Percentiles rank a stretch among this genome's conserved stretches.
Conservation (phyloP, 1,139 yeast species). For the Pichia sp. region DNA sequence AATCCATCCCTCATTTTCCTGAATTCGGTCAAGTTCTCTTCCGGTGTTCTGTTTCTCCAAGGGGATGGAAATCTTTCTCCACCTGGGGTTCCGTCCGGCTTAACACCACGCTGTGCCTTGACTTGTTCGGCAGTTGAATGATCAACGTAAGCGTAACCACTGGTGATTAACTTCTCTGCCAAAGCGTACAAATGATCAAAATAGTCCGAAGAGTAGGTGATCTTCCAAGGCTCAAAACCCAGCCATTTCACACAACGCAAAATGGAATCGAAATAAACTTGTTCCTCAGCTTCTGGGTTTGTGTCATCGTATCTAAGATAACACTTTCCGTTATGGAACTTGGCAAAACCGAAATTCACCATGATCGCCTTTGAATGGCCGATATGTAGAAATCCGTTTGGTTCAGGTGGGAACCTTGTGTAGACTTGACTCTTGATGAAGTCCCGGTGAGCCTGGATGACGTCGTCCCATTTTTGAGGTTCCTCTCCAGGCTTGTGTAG, state of each 20-base stretch:
- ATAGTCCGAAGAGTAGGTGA: constrained; percentile 95
- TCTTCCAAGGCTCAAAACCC: constrained; percentile 87
- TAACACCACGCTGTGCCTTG: constrained; percentile 83
- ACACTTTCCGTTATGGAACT: constrained; percentile 78
- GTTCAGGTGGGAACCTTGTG: constrained; percentile 98
- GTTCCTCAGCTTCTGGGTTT: constrained; percentile 98
- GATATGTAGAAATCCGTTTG: constrained; percentile 93
- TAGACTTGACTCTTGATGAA: constrained; percentile 77
- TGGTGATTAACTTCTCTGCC: constrained; percentile 72
- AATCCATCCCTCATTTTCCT: constrained; percentile 88
- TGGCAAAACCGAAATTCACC: constrained; percentile 94
- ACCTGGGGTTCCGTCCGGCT: constrained; percentile 87
- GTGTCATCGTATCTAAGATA: constrained; percentile 95
- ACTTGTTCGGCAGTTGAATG: constrained; percentile 92
- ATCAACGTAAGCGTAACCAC: constrained; percentile 82
- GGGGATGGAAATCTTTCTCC: constrained; percentile 83
- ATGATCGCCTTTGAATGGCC: constrained; percentile 98
- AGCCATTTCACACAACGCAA: constrained; percentile 85
- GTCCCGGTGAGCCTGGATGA: constrained; percentile 73
- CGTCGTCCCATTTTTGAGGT: constrained; percentile 82
- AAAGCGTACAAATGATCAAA: constrained; percentile 82
- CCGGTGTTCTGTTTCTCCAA: constrained; percentile 66
- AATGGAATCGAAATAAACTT: constrained; percentile 79
- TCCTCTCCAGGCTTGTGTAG: constrained; percentile 94
- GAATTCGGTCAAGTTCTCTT: constrained; percentile 74